A percentile compares a stretch with the other conserved stretches of the same genome.
Evolutionary conservation across 2,329 filamentous ascomycete species (phyloP).

Genomic region (Corniculantispora saksenae): DNA sequence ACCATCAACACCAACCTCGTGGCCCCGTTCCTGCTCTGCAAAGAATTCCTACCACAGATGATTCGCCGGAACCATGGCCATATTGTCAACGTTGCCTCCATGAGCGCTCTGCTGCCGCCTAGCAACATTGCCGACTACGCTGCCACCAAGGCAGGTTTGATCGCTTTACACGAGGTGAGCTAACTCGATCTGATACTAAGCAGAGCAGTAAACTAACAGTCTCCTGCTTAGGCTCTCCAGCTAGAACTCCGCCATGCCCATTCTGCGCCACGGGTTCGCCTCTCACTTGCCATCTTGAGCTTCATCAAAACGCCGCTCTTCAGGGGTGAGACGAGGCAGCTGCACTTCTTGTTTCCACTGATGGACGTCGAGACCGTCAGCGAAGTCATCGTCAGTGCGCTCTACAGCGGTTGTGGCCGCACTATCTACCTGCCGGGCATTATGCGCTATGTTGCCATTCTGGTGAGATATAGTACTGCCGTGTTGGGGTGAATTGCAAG

Average conservation of each 20-base stretch:
- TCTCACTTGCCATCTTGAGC: conserved; percentile 32
- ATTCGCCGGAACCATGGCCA: conserved; percentile 61
- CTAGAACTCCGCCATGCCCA: conserved; percentile 33
- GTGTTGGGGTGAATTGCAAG: too few relatives aligned
- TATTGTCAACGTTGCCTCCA: conserved; percentile 61
- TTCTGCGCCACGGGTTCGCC: conserved; percentile 30
- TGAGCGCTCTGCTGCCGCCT: conserved; percentile 55
- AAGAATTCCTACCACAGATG: conserved; percentile 64
- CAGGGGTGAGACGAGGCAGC: conserved; percentile 22
- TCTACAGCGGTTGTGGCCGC: conserved; percentile 34
- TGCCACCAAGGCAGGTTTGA: conserved; percentile 49
- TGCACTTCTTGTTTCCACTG: conserved; percentile 33
- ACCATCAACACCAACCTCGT: conserved; percentile 51
- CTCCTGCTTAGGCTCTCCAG: conserved; percentile 28
- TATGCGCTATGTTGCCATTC: conserved; percentile 27
- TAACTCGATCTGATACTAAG: neutral
- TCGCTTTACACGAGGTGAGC: conserved; percentile 31
- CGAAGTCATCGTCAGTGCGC: conserved; percentile 29
- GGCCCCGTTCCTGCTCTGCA: conserved; percentile 57
- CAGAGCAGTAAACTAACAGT: too few relatives aligned
- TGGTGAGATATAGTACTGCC: conserved; percentile 27
- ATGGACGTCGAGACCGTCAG: conserved; percentile 36
- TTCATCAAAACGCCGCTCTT: conserved; percentile 36
- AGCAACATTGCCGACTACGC: conserved; percentile 62
- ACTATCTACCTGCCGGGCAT: conserved; percentile 34